phyloP scores from a whole-genome alignment of 805 yeast species.

The Cyberlindnera mrakii region DNA sequence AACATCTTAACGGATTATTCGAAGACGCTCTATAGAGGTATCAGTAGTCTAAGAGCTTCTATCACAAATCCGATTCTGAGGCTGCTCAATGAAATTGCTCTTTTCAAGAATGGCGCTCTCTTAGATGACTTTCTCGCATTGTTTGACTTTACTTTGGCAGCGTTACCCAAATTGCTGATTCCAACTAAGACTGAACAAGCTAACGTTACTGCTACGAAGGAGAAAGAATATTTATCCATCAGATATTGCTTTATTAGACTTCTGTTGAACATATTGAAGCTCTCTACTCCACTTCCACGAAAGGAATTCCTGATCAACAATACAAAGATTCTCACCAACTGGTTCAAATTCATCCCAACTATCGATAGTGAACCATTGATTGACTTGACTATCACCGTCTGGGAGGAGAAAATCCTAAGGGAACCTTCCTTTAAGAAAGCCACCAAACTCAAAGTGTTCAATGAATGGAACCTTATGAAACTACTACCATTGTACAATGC shows the following conservation, averaged over 20 bases:
- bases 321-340: conserved; percentile 52
- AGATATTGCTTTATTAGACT: conserved; percentile 57
- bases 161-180: conserved; percentile 53
- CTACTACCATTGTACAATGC: conserved; percentile 46
- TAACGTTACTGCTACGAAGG: conserved; percentile 28
- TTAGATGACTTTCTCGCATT: conserved; percentile 53
- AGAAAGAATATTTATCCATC: conserved; percentile 36
- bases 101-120: conserved; percentile 42
- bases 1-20: conserved; percentile 49
- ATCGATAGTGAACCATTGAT: conserved; percentile 46
- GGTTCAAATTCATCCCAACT: conserved; percentile 58
- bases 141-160: conserved; percentile 63
- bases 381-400: conserved; percentile 34
- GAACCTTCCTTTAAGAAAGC: conserved; percentile 60
- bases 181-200: conserved; percentile 45
- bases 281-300: conserved; percentile 49
- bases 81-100: conserved; percentile 46
- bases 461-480: conserved; percentile 65
- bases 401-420: conserved; percentile 44
- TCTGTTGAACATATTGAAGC: conserved; percentile 47
- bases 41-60: conserved; percentile 51
- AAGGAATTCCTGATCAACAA: conserved; percentile 56
- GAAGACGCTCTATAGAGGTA: conserved; percentile 62
- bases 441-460: conserved; percentile 69
- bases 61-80: conserved; percentile 57